These are phyloP conservation scores for Boletus mariae DNA, from an alignment of 1,284 basidiomycete species.

Conservation along the genomic window DNA sequence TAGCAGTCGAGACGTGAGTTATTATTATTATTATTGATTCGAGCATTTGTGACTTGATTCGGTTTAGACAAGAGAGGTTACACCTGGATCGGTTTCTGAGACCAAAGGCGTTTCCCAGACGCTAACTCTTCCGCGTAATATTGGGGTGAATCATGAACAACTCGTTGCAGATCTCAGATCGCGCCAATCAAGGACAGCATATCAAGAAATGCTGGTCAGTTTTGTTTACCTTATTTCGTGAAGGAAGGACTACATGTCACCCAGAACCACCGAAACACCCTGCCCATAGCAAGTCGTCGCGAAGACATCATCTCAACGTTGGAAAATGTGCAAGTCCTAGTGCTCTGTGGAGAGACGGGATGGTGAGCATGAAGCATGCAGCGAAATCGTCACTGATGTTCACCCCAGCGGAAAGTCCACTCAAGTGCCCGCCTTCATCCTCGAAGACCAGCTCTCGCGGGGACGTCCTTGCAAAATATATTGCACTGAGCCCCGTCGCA, in stretches of 20 bases:
- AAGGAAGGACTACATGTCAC: neutral
- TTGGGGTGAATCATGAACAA: slow-evolving; percentile 41
- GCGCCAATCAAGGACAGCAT: slow-evolving; percentile 60
- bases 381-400: slow-evolving; percentile 11
- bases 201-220: slow-evolving; percentile 86
- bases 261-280: slow-evolving; percentile 64
- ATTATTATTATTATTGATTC: neutral
- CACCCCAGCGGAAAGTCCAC: slow-evolving; percentile 88
- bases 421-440: slow-evolving; percentile 91
- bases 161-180: slow-evolving; percentile 58
- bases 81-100: slow-evolving; percentile 28
- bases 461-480: slow-evolving; percentile 90
- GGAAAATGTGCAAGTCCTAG: slow-evolving; percentile 81
- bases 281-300: slow-evolving; percentile 90
- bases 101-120: slow-evolving; percentile 15
- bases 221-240: neutral
- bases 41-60: slow-evolving; percentile 2
- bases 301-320: slow-evolving; percentile 72
- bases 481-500: slow-evolving; percentile 95
- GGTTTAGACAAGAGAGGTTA: slow-evolving; percentile 31
- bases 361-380: slow-evolving; percentile 50
- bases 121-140: slow-evolving; percentile 17
- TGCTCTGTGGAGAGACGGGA: slow-evolving; percentile 96
- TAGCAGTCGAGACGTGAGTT: slow-evolving; percentile 40
- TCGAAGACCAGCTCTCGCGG: slow-evolving; percentile 84